phyloP scores from a whole-genome alignment of 345 rosid genomes.

The Erysimum cheiranthoides region DNA sequence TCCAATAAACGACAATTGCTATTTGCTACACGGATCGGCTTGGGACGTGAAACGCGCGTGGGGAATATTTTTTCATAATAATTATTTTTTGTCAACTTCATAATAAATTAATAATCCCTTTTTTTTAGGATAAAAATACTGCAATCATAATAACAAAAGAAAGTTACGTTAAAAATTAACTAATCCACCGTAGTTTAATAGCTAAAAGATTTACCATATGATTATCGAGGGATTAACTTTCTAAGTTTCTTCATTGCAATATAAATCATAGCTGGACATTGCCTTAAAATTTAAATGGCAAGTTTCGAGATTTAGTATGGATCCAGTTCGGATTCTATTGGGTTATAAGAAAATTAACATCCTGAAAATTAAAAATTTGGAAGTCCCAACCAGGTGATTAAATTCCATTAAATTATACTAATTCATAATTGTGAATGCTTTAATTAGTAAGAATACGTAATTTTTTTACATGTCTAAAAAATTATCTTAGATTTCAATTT shows the following conservation, averaged over 20 bases:
- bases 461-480: neutral
- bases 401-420: no score
- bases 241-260: neutral
- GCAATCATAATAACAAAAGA: neutral
- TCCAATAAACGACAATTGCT: constrained; percentile 34
- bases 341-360: no score
- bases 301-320: neutral
- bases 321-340: neutral
- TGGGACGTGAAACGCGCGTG: constrained; percentile 9
- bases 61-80: neutral
- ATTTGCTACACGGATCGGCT: constrained; percentile 16
- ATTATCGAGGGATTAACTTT: neutral
- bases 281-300: neutral
- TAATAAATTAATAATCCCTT: neutral
- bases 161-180: neutral
- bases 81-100: neutral
- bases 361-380: neutral
- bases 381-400: no score
- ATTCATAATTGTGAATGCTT: neutral
- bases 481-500: neutral
- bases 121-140: neutral
- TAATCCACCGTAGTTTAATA: neutral
- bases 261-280: neutral
- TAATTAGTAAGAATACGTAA: neutral
- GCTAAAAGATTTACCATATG: neutral